Evolutionary conservation across 2,329 filamentous ascomycete species (phyloP).

Genomic region (Penicillium sp.): DNA sequence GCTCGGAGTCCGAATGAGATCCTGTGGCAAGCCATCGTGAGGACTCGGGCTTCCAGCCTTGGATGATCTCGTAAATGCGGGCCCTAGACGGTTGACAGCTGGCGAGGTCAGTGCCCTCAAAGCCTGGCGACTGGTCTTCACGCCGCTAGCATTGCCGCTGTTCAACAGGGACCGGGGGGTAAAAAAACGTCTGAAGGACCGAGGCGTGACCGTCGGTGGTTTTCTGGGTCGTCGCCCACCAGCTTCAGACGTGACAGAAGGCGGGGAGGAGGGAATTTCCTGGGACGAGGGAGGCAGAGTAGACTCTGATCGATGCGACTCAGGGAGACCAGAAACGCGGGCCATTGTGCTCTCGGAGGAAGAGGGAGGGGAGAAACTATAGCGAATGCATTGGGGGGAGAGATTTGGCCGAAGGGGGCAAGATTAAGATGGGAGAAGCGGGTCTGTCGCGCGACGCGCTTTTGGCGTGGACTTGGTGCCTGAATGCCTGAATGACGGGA

Average conservation of each 20-base stretch:
- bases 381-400: constrained; percentile 14
- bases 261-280: constrained; percentile 41
- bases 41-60: constrained; percentile 28
- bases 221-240: constrained; percentile 40
- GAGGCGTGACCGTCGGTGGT: constrained; percentile 47
- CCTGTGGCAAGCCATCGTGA: constrained; percentile 26
- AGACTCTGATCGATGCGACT: constrained; percentile 34
- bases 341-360: constrained; percentile 29
- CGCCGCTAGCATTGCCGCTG: constrained; percentile 29
- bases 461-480: too few species aligned
- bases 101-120: constrained; percentile 43
- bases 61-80: constrained; percentile 38
- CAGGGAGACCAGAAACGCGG: constrained; percentile 28
- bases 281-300: constrained; percentile 28
- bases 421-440: constrained; percentile 23
- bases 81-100: constrained; percentile 40
- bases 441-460: constrained; percentile 25
- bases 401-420: constrained; percentile 20
- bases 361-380: constrained; percentile 18
- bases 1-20: constrained; percentile 37
- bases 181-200: constrained; percentile 49
- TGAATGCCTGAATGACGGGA: too few species aligned
- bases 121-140: constrained; percentile 42
- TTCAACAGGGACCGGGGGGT: constrained; percentile 44
- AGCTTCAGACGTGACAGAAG: constrained; percentile 38